These are phyloP conservation scores for Beauveria asiatica DNA, from an alignment of 2,329 filamentous ascomycete species.

Conservation along the genomic window DNA sequence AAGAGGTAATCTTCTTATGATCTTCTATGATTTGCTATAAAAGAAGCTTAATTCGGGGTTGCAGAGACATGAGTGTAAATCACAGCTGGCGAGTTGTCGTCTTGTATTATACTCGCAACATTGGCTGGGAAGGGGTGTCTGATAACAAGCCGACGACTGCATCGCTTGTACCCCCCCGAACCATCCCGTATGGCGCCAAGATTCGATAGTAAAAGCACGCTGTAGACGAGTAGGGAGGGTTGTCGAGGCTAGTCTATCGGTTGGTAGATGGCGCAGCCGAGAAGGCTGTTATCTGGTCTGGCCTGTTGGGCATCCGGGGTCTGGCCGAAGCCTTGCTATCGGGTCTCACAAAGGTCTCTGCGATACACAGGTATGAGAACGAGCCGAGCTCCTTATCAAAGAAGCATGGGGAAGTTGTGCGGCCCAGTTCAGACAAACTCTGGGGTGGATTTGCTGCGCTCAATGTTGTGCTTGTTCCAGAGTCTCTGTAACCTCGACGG, in stretches of 20 bases:
- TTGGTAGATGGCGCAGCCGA: neutral
- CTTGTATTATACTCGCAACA: constrained; percentile 1
- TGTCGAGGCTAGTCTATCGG: neutral
- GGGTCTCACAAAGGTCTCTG: neutral
- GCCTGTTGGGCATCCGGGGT: neutral
- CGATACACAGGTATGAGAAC: neutral
- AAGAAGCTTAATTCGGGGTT: neutral
- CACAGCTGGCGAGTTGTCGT: neutral
- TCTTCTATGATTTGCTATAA: neutral
- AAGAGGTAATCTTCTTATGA: neutral
- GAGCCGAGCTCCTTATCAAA: neutral
- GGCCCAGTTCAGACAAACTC: neutral
- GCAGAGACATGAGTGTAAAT: neutral
- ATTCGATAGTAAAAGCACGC: neutral
- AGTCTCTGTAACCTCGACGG: too few species aligned
- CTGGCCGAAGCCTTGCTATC: neutral
- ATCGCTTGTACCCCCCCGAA: neutral
- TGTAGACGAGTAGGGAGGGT: neutral
- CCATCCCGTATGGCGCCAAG: neutral
- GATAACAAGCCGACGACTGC: neutral
- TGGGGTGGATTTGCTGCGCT: neutral
- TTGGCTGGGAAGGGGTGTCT: neutral
- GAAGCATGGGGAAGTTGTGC: neutral
- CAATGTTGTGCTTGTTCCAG: neutral
- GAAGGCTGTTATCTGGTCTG: neutral